Evolutionary conservation across 2,329 filamentous ascomycete genomes (phyloP).

Genomic region (Cercospora canescens): DNA sequence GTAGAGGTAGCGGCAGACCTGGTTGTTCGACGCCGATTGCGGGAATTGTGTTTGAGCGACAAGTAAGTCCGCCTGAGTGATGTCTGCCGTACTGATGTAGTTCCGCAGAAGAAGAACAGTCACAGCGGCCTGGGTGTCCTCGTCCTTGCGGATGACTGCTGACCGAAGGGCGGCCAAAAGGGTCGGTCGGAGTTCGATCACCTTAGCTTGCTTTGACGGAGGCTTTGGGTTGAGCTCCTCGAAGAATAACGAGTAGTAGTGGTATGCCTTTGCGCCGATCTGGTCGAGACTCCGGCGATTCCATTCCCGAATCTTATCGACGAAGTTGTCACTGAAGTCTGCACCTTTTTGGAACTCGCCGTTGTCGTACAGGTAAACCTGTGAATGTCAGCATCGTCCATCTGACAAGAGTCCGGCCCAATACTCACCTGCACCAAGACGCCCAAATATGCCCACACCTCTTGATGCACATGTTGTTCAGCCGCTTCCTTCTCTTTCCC

Average conservation of each 20-base stretch:
- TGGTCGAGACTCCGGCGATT: slow-evolving; percentile 95
- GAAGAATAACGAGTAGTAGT: slow-evolving; percentile 95
- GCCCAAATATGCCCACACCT: slow-evolving; percentile 41
- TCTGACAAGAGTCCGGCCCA: not conserved
- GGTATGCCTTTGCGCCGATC: slow-evolving; percentile 92
- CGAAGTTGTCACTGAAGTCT: slow-evolving; percentile 79
- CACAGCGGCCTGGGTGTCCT: slow-evolving; percentile 94
- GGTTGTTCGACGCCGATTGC: slow-evolving; percentile 91
- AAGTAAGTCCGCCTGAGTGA: slow-evolving; percentile 91
- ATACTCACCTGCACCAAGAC: slow-evolving; percentile 37
- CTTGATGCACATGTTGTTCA: slow-evolving; percentile 35
- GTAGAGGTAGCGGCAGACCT: slow-evolving; percentile 95
- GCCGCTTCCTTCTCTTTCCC: slow-evolving; percentile 25
- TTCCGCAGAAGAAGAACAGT: slow-evolving; percentile 93
- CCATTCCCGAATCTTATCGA: slow-evolving; percentile 80
- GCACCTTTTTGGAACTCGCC: slow-evolving; percentile 79
- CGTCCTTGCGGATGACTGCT: slow-evolving; percentile 93
- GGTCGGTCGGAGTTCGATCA: slow-evolving; percentile 81
- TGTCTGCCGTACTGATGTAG: slow-evolving; percentile 94
- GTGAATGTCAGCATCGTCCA: slow-evolving; percentile 44
- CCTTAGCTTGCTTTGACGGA: slow-evolving; percentile 82
- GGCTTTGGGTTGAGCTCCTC: slow-evolving; percentile 86
- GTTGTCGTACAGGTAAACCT: slow-evolving; percentile 86
- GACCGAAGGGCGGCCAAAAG: slow-evolving; percentile 88
- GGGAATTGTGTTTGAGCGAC: slow-evolving; percentile 96